Conservation (phyloP, 148 eudicot species). For the Oxyria digyna region DNA sequence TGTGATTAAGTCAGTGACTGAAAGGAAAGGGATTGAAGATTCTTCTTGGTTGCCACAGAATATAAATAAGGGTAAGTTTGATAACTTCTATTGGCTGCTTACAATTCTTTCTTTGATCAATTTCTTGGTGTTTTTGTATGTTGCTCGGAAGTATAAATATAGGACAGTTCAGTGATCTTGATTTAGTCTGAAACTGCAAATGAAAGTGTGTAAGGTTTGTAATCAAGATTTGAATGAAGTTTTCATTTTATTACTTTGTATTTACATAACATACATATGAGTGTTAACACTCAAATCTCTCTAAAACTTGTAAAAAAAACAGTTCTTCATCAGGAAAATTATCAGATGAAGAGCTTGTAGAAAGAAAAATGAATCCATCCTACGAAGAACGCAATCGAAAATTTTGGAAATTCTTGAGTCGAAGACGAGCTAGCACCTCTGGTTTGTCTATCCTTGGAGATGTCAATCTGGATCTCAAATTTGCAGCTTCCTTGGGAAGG, state of each 20-base stretch:
- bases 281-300: not conserved
- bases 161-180: constrained; percentile 12
- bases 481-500: constrained; percentile 53
- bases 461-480: constrained; percentile 63
- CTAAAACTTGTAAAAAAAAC: not conserved
- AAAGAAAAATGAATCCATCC: not conserved
- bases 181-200: too few species aligned
- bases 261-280: not conserved
- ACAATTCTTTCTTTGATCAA: constrained; percentile 53
- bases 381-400: not conserved
- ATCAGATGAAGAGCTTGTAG: not conserved
- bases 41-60: constrained; percentile 89
- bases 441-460: constrained; percentile 28
- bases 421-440: constrained; percentile 2
- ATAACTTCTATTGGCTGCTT: constrained; percentile 77
- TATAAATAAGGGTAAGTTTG: constrained; percentile 72
- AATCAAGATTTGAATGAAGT: not conserved
- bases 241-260: not conserved
- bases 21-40: constrained; percentile 9
- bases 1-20: constrained; percentile 48
- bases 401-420: not conserved
- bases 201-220: too few species aligned
- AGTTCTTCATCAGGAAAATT: not conserved
- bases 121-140: constrained; percentile 47
- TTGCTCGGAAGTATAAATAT: constrained; percentile 47